phyloP scores from a whole-genome alignment of 2,329 filamentous ascomycete genomes.

The Apiospora marii region DNA sequence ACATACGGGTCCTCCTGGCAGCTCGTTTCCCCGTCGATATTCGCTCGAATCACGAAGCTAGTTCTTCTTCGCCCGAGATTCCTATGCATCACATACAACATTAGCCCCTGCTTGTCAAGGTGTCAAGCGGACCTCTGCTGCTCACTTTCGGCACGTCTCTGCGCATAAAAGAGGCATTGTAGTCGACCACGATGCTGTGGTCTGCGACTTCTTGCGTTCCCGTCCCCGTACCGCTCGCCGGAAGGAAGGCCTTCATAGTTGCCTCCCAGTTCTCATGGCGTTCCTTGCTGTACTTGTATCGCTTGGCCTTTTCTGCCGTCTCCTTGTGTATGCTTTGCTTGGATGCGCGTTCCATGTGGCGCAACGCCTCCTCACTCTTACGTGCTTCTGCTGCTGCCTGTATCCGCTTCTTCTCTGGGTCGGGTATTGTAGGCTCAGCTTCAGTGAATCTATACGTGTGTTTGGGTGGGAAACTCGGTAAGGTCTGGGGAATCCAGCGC shows the following conservation, averaged over 20 bases:
- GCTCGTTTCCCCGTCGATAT: background rate
- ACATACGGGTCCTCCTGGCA: background rate
- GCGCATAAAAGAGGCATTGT: constrained; percentile 59
- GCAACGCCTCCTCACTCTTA: constrained; percentile 68
- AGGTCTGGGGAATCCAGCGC: constrained; percentile 63
- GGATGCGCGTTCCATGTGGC: constrained; percentile 66
- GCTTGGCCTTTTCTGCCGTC: constrained; percentile 63
- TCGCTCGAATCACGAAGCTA: background rate
- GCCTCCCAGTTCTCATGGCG: constrained; percentile 68
- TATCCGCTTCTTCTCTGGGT: constrained; percentile 66
- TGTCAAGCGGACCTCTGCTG: constrained; percentile 45
- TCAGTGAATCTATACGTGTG: constrained; percentile 70
- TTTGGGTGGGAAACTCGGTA: constrained; percentile 69
- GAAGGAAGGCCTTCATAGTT: constrained; percentile 65
- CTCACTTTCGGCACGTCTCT: constrained; percentile 60
- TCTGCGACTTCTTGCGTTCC: constrained; percentile 63
- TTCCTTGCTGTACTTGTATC: constrained; percentile 59
- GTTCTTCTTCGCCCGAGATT: constrained; percentile 17
- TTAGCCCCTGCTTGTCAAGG: constrained; percentile 37
- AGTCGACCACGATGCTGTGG: constrained; percentile 71
- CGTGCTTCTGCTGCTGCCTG: constrained; percentile 67
- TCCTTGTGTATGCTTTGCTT: constrained; percentile 73
- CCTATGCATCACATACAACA: constrained; percentile 22
- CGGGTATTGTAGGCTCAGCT: constrained; percentile 43
- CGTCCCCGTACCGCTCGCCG: constrained; percentile 42